These are phyloP conservation scores for Galeopsis tetrahit DNA, from an alignment of 257 asterid species.

Conservation along the genomic window DNA sequence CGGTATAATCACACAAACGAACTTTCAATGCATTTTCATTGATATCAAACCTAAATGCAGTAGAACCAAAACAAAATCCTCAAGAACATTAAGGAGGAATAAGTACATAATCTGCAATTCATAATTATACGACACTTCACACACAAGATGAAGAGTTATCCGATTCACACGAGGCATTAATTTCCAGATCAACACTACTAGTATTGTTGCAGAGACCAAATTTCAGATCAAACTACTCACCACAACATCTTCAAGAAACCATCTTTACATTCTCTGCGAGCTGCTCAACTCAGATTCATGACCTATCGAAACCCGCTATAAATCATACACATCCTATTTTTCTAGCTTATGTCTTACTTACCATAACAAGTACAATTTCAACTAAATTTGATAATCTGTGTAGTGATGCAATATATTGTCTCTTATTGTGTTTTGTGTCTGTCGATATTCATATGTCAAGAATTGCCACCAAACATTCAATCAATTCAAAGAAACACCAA, in stretches of 20 bases:
- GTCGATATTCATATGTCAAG: not conserved
- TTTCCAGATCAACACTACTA: not conserved
- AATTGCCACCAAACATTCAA: not conserved
- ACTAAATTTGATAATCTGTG: not conserved
- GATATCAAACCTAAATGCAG: not conserved
- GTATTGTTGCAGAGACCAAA: not conserved
- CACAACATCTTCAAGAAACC: not conserved
- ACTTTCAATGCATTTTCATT: not conserved
- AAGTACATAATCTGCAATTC: not conserved
- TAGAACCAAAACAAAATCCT: not conserved
- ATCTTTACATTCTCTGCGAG: not conserved
- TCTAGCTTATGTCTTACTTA: not conserved
- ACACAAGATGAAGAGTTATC: constrained; percentile 6
- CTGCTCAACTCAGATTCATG: not conserved
- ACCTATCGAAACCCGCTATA: not conserved
- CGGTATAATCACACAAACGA: not conserved
- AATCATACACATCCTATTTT: not conserved
- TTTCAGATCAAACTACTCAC: not conserved
- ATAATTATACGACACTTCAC: not conserved
- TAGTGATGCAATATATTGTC: too few species aligned
- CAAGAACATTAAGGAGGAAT: not conserved
- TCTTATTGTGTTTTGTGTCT: not conserved
- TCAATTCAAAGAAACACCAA: not conserved
- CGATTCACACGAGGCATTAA: not conserved
- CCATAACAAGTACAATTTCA: not conserved